Percentiles rank a stretch among this genome's conserved stretches.
Evolutionary conservation across 2,329 filamentous ascomycete species (phyloP).

Genomic region (Elsinoe perseae): DNA sequence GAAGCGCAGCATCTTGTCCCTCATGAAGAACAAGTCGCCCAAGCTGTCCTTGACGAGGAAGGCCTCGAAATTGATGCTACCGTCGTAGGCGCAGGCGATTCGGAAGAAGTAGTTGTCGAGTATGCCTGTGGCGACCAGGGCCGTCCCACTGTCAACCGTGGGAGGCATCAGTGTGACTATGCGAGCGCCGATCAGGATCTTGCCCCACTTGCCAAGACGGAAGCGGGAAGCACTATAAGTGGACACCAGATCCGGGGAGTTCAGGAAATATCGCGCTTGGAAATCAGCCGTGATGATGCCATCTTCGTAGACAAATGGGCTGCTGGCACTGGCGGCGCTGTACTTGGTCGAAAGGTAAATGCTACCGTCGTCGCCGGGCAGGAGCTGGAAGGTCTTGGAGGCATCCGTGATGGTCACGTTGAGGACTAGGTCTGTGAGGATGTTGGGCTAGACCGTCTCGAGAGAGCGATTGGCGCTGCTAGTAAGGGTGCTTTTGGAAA

Average conservation of each 20-base stretch:
- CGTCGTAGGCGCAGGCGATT: slow-evolving; percentile 18
- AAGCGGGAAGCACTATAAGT: slow-evolving; percentile 18
- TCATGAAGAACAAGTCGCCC: slow-evolving; percentile 11
- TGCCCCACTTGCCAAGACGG: slow-evolving; percentile 19
- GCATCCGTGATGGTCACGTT: slow-evolving; percentile 17
- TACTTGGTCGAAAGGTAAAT: slow-evolving; percentile 14
- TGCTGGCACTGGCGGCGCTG: background rate
- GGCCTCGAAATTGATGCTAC: slow-evolving; percentile 17
- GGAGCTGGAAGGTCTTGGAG: background rate
- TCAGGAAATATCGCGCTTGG: slow-evolving; percentile 15
- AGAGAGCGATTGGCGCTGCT: background rate
- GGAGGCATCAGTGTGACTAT: slow-evolving; percentile 17
- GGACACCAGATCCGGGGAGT: slow-evolving; percentile 18
- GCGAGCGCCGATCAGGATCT: slow-evolving; percentile 16
- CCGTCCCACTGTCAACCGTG: background rate
- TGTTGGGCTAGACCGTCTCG: background rate
- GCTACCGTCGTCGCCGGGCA: background rate
- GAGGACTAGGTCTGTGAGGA: background rate
- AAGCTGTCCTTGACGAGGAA: slow-evolving; percentile 18
- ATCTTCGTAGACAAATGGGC: background rate
- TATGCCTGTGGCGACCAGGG: slow-evolving; percentile 16
- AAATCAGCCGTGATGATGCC: background rate
- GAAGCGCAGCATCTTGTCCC: slow-evolving; percentile 16
- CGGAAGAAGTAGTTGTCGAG: slow-evolving; percentile 19
- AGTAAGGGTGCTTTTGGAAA: background rate